A percentile compares a stretch with the other conserved stretches of the same genome.
Evolutionary conservation across 1,284 basidiomycete species (phyloP).

Genomic region (Peniophora sp.): DNA sequence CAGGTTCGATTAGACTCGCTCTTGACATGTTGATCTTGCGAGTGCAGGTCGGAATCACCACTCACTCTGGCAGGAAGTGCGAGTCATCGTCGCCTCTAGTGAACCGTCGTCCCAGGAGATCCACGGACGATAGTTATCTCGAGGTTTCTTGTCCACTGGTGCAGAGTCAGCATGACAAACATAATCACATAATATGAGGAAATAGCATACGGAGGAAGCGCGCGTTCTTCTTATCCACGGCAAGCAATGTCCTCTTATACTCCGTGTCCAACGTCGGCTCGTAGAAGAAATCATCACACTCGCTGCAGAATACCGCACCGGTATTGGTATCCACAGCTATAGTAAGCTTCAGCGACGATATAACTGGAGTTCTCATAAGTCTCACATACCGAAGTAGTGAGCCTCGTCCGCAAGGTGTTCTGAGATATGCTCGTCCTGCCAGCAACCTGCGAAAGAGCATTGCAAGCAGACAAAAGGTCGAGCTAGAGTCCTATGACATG

Average conservation of each 20-base stretch:
- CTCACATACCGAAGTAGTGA: conserved; percentile 63
- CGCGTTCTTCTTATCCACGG: conserved; percentile 44
- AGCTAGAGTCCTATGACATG: conserved; percentile 49
- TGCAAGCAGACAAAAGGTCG: conserved; percentile 77
- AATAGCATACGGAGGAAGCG: conserved; percentile 31
- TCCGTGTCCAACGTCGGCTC: conserved; percentile 33
- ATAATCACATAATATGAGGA: not conserved
- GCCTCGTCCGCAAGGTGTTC: conserved; percentile 47
- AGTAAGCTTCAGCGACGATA: conserved; percentile 2
- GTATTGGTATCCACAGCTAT: conserved; percentile 51
- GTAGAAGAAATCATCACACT: conserved; percentile 54
- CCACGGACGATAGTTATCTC: conserved; percentile 41
- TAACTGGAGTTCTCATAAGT: not conserved
- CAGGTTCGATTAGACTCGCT: not conserved
- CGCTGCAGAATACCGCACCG: conserved; percentile 49
- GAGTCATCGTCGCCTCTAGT: conserved; percentile 23
- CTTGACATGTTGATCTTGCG: not conserved
- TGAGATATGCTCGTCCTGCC: conserved; percentile 47
- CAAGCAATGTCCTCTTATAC: conserved; percentile 28
- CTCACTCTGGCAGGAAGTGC: conserved; percentile 64
- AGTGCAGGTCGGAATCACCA: conserved; percentile 6
- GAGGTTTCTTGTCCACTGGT: conserved; percentile 28
- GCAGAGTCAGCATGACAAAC: not conserved
- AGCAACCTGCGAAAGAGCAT: conserved; percentile 74
- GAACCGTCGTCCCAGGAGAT: conserved; percentile 27